A percentile compares a stretch with the other conserved stretches of the same genome.
Conservation (phyloP, 108 stramenopile genomes). For the Skeletonema menzelii region DNA sequence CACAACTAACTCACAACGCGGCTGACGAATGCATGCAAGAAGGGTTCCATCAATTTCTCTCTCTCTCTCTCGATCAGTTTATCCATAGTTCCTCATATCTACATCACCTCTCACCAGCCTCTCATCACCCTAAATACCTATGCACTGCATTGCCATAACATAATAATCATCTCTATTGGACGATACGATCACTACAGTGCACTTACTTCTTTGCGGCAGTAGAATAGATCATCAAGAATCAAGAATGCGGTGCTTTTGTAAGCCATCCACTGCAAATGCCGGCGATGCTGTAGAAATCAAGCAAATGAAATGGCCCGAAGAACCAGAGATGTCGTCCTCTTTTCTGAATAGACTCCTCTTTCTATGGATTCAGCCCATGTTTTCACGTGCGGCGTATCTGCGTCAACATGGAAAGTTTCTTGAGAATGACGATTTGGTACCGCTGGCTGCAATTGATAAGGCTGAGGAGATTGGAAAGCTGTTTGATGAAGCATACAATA, state of each 20-base stretch:
- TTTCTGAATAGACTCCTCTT: constrained; percentile 51
- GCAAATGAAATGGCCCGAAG: constrained; percentile 25
- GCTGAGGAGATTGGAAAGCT: constrained; percentile 38
- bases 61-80: too few relatives aligned
- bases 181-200: too few relatives aligned
- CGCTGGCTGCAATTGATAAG: constrained; percentile 55
- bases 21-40: too few relatives aligned
- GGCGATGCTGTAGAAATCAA: neutral
- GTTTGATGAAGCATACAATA: constrained; percentile 58
- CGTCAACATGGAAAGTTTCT: constrained; percentile 39
- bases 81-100: too few relatives aligned
- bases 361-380: constrained; percentile 70
- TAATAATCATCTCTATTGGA: too few relatives aligned
- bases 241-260: neutral
- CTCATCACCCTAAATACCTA: too few relatives aligned
- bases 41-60: too few relatives aligned
- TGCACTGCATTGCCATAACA: too few relatives aligned
- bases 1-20: too few relatives aligned
- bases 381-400: constrained; percentile 55
- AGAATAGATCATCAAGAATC: neutral
- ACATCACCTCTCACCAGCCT: too few relatives aligned
- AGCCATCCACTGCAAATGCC: neutral
- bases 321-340: constrained; percentile 58
- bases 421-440: constrained; percentile 60
- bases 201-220: too few relatives aligned